Conservation (phyloP, 192 early-diverging fungal genomes). For the Mortierella hygrophila region DNA sequence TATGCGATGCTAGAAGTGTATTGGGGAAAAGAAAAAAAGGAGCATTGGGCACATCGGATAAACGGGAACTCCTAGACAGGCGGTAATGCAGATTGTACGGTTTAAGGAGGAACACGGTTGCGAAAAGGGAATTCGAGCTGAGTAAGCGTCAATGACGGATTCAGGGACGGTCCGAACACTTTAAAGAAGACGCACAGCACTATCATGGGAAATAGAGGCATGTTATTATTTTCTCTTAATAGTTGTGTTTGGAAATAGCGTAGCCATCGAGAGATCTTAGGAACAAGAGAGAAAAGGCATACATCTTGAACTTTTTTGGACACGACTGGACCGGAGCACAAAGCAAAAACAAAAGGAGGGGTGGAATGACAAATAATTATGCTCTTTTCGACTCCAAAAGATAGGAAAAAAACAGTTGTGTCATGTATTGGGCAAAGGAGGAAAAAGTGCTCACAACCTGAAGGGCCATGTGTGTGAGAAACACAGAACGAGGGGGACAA, state of each 20-base stretch:
- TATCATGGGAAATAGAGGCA: neutral
- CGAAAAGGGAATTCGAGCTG: neutral
- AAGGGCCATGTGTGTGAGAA: neutral
- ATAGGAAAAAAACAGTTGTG: neutral
- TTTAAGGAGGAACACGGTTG: neutral
- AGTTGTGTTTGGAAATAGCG: neutral
- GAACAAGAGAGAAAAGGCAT: too few species aligned
- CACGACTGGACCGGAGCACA: too few species aligned
- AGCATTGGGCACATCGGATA: neutral
- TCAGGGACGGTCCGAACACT: neutral
- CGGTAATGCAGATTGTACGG: neutral
- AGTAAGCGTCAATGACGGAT: neutral
- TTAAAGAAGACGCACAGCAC: neutral
- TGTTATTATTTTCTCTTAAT: neutral
- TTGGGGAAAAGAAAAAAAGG: neutral
- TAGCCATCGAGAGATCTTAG: too few species aligned
- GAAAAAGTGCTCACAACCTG: neutral
- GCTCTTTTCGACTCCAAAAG: constrained; percentile 5
- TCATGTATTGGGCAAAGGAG: neutral
- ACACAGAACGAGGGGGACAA: neutral
- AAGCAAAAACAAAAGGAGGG: too few species aligned
- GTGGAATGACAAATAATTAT: neutral
- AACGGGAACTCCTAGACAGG: neutral
- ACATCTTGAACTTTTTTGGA: too few species aligned
- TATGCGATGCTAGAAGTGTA: neutral